A percentile compares a stretch with the other conserved stretches of the same genome.
These are phyloP conservation scores for Pythium periplocum DNA, from an alignment of 352 stramenopile genomes.

Conservation along the genomic window DNA sequence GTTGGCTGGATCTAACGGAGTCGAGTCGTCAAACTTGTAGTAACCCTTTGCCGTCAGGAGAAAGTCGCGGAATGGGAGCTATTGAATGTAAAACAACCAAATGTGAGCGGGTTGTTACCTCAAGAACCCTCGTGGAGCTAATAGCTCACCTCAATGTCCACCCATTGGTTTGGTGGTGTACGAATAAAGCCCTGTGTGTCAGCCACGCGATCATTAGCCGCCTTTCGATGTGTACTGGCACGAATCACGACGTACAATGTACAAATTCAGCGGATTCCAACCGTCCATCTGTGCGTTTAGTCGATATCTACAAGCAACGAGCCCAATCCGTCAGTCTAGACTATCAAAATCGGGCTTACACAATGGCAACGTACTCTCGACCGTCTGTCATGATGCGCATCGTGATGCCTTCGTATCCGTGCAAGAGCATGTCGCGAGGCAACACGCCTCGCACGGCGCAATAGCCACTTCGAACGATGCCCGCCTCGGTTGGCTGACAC, in stretches of 20 bases:
- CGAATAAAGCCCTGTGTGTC: constrained; percentile 63
- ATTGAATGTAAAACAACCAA: not conserved
- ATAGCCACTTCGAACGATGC: constrained; percentile 80
- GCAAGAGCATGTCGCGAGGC: constrained; percentile 45
- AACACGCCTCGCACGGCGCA: constrained; percentile 67
- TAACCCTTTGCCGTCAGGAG: constrained; percentile 81
- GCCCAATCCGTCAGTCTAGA: not conserved
- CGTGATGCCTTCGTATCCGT: constrained; percentile 78
- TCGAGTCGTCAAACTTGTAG: constrained; percentile 76
- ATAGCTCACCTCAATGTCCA: constrained; percentile 60
- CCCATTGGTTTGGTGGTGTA: constrained; percentile 75
- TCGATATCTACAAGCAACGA: constrained; percentile 37
- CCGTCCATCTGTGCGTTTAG: constrained; percentile 84
- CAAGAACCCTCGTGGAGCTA: not conserved
- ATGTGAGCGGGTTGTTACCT: not conserved
- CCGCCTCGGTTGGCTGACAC: constrained; percentile 69
- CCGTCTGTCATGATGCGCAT: constrained; percentile 87
- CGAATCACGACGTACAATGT: constrained; percentile 49
- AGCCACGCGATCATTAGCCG: too few species aligned
- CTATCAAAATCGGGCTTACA: not conserved
- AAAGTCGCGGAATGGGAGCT: constrained; percentile 77
- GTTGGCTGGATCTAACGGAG: constrained; percentile 63
- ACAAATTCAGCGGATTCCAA: constrained; percentile 85
- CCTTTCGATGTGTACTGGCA: too few species aligned
- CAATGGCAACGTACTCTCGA: constrained; percentile 41